A percentile compares a stretch with the other conserved stretches of the same genome.
Evolutionary conservation across 2,329 filamentous ascomycete species (phyloP).

Genomic region (Verticillium albo-atrum): DNA sequence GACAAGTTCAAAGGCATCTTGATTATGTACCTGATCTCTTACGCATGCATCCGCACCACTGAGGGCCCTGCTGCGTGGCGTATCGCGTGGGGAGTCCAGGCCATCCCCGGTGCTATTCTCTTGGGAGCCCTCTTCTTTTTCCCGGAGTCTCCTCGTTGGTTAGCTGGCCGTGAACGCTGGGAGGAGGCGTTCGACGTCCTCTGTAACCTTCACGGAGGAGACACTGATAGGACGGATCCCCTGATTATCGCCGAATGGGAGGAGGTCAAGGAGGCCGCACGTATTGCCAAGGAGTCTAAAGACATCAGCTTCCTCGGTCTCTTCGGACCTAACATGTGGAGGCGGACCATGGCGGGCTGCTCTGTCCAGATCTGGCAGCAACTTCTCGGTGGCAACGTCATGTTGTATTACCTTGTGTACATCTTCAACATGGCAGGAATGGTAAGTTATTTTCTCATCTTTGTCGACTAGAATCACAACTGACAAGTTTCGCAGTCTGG

Average conservation of each 20-base stretch:
- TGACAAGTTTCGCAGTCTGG: constrained; percentile 12
- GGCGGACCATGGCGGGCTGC: constrained; percentile 46
- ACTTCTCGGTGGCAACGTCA: constrained; percentile 52
- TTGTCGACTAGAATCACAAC: neutral
- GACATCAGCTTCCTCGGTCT: constrained; percentile 35
- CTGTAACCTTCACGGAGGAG: constrained; percentile 50
- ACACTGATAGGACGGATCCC: constrained; percentile 48
- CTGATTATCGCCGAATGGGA: constrained; percentile 54
- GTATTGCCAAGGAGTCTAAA: constrained; percentile 29
- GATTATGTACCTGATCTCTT: constrained; percentile 66
- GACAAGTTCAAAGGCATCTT: constrained; percentile 36
- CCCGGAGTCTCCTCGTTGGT: constrained; percentile 3
- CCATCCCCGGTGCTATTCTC: constrained; percentile 4
- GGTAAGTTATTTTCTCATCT: constrained; percentile 1
- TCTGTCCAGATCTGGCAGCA: constrained; percentile 55
- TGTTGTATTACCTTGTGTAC: constrained; percentile 58
- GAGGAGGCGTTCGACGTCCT: constrained; percentile 58
- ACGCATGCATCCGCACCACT: constrained; percentile 57
- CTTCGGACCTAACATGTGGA: constrained; percentile 42
- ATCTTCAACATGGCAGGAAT: constrained; percentile 59
- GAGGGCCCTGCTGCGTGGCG: constrained; percentile 58
- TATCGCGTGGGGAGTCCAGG: constrained; percentile 20
- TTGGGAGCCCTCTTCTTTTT: constrained; percentile 2
- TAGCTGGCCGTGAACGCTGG: constrained; percentile 61
- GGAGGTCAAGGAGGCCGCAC: constrained; percentile 41